phyloP scores from a whole-genome alignment of 805 yeast species.

The Ogataea siamensis region DNA sequence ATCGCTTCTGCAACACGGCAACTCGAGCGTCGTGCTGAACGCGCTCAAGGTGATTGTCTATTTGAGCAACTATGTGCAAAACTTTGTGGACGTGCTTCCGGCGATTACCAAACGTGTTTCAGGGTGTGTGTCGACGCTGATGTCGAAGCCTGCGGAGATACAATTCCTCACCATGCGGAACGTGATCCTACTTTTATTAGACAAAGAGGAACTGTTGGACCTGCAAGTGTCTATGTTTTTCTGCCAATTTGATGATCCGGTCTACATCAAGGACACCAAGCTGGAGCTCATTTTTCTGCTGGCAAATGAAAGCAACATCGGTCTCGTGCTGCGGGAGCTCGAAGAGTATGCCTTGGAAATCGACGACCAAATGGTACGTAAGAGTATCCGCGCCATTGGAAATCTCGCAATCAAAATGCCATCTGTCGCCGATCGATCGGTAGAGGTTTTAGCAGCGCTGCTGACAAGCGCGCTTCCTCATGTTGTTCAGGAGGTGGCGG shows the following conservation, averaged over 20 bases:
- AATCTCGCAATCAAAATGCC: slow-evolving; percentile 79
- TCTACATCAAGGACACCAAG: slow-evolving; percentile 86
- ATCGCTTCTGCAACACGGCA: slow-evolving; percentile 77
- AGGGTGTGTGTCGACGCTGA: slow-evolving; percentile 61
- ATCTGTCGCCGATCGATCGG: slow-evolving; percentile 60
- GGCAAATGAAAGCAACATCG: slow-evolving; percentile 63
- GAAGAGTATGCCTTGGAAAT: slow-evolving; percentile 86
- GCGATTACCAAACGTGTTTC: slow-evolving; percentile 58
- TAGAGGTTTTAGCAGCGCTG: slow-evolving; percentile 57
- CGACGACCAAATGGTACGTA: slow-evolving; percentile 81
- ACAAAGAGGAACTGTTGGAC: slow-evolving; percentile 55
- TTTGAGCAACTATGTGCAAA: slow-evolving; percentile 65
- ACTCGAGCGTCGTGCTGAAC: slow-evolving; percentile 77
- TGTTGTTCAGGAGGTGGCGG: slow-evolving; percentile 75
- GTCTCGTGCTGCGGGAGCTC: slow-evolving; percentile 65
- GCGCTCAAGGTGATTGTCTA: slow-evolving; percentile 71
- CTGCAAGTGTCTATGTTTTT: slow-evolving; percentile 80
- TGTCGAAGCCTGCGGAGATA: slow-evolving; percentile 76
- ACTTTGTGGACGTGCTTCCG: slow-evolving; percentile 55
- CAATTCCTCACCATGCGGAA: slow-evolving; percentile 83
- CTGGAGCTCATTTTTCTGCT: slow-evolving; percentile 80
- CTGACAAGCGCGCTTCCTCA: slow-evolving; percentile 65
- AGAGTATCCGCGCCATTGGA: slow-evolving; percentile 87
- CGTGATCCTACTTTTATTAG: slow-evolving; percentile 68
- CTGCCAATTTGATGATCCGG: slow-evolving; percentile 80